phyloP scores from a whole-genome alignment of 2,329 filamentous ascomycete species.

The Colletotrichum zoysiae region DNA sequence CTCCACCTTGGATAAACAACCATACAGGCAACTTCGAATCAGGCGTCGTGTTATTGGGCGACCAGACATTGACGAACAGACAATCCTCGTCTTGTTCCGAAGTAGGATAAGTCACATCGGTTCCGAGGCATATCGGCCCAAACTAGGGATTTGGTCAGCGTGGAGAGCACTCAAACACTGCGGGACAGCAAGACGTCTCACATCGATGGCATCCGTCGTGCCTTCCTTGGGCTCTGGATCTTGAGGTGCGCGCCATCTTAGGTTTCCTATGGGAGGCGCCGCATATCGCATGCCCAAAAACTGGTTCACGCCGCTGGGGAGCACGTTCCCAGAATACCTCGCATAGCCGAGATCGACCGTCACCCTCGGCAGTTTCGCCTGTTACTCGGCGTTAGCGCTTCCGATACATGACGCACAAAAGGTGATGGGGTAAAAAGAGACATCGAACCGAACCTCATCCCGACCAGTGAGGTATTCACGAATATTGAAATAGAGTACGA shows the following conservation, averaged over 20 bases:
- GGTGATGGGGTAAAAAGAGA: not conserved
- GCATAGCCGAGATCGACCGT: conserved; percentile 59
- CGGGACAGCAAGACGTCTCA: conserved; percentile 42
- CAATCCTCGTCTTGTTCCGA: conserved; percentile 70
- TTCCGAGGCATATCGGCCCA: conserved; percentile 59
- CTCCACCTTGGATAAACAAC: conserved; percentile 67
- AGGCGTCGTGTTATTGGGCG: conserved; percentile 66
- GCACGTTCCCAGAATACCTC: conserved; percentile 56
- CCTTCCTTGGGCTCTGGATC: conserved; percentile 53
- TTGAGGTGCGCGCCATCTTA: conserved; percentile 64
- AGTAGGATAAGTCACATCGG: conserved; percentile 49
- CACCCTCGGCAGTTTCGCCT: conserved; percentile 35
- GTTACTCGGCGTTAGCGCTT: conserved; percentile 15
- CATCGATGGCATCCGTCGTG: conserved; percentile 53
- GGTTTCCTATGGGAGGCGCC: conserved; percentile 61
- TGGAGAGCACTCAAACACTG: not conserved
- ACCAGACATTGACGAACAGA: conserved; percentile 75
- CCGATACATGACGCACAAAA: not conserved
- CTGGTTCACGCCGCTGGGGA: conserved; percentile 56
- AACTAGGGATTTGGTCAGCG: conserved; percentile 51
- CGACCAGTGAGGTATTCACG: conserved; percentile 27
- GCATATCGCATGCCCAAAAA: conserved; percentile 66
- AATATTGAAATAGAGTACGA: conserved; percentile 36
- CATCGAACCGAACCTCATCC: conserved; percentile 31
- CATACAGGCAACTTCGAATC: conserved; percentile 74